Evolutionary conservation across 306 rosid genomes (phyloP), one percentile per base, ranked within the genome.

Genomic region (Citrullus mucosospermus): DNA sequence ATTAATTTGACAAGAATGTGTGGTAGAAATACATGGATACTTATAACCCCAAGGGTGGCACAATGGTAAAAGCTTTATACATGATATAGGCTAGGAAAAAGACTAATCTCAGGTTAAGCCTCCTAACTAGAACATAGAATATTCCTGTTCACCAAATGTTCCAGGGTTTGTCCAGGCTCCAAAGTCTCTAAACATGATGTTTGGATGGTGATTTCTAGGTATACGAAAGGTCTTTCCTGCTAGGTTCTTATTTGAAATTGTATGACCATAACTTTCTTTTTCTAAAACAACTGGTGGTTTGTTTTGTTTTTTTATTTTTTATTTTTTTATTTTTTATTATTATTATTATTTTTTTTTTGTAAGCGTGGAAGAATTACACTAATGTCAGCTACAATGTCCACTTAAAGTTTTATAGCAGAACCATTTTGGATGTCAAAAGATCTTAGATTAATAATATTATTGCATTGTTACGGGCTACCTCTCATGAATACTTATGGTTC

Each of bases 151-250:
- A 70, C 38, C 76, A 70, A 34, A 50, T 72, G 41, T 30, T 70
- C 59, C n/a, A 15, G 28, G 41, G 61, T 51, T 51, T 16, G 43
- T 15, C n/a, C 14, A 16, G 9, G 76, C 34, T 46, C 56, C 57
- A 34, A 10, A 13, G 13, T 70, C 14, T 70, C 57, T 43, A 69
- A 44, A 69, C 39, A 28, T 22, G 58, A 70, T 70, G 76, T 28
- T 71, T 70, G 36, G 57, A 46, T 48, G 78, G 78, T 28, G 61
- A 8, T 73, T 73, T 73, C 61, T 51, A 51, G 58, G 59, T 71
- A 20, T 43, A 10, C 9, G 30, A 69, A 69, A 71, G 38, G 57
- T 70, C 13, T 20, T 70, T 46, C 25, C 38, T 44, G 15, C 30
- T 73, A 51, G 28, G 13, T 73, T 73, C 61, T 73, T 73, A 8